These are phyloP conservation scores for Leishmania braziliensis DNA, from an alignment of 208 protist species.

Conservation along the genomic window DNA sequence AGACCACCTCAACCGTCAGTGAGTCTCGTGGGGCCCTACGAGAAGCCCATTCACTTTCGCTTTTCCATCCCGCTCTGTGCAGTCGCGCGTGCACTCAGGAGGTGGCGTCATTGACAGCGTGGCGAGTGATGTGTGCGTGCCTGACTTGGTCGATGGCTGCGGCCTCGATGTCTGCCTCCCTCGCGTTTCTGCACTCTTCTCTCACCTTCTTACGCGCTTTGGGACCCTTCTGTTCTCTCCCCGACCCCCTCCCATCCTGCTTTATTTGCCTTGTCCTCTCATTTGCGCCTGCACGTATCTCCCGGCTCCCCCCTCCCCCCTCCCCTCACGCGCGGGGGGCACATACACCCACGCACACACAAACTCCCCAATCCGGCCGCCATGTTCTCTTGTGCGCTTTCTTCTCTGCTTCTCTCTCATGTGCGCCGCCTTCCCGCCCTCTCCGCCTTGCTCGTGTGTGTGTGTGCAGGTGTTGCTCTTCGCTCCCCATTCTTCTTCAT, in stretches of 20 bases:
- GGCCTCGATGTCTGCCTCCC: not conserved
- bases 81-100: not conserved
- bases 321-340: not conserved
- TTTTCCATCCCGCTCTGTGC: not conserved
- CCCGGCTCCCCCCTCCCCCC: no score
- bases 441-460: not conserved
- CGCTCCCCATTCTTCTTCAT: not conserved
- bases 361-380: not conserved
- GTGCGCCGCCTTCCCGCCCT: not conserved
- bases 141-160: not conserved
- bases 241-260: no score
- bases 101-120: not conserved
- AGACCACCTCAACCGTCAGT: slow-evolving; percentile 5
- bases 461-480: not conserved
- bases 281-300: not conserved
- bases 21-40: not conserved
- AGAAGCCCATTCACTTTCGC: not conserved
- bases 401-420: not conserved
- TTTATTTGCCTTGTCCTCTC: not conserved
- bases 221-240: not conserved
- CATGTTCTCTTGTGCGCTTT: not conserved
- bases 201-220: not conserved
- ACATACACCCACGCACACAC: no score
- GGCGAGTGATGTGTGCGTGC: not conserved
- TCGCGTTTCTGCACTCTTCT: not conserved